A percentile compares a stretch with the other conserved stretches of the same genome.
These are phyloP conservation scores for Trypanosoma vivax DNA, from an alignment of 208 protist genomes.

Conservation along the genomic window DNA sequence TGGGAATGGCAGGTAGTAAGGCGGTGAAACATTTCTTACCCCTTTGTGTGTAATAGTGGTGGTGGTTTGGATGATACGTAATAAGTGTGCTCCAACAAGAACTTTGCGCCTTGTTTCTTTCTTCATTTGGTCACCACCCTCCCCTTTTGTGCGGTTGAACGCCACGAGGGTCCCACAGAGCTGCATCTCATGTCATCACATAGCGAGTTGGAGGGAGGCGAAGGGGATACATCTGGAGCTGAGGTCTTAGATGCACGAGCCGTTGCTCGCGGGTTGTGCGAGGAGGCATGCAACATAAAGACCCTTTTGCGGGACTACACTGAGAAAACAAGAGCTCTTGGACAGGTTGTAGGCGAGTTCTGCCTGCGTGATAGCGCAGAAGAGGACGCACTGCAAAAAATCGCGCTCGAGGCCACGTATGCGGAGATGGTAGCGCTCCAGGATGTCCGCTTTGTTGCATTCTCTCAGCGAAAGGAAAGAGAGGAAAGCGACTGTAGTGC, in stretches of 20 bases:
- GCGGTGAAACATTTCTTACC: too few species aligned
- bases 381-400: slow-evolving; percentile 15
- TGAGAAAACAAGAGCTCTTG: slow-evolving; percentile 16
- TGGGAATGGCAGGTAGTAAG: too few species aligned
- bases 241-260: not conserved
- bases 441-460: slow-evolving; percentile 24
- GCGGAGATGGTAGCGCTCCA: slow-evolving; percentile 20
- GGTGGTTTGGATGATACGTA: too few species aligned
- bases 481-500: not conserved
- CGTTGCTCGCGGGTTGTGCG: not conserved
- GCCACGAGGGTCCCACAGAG: too few species aligned
- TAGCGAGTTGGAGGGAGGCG: not conserved
- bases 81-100: not conserved
- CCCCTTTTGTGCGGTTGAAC: not conserved
- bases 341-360: slow-evolving; percentile 28
- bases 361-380: slow-evolving; percentile 27
- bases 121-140: not conserved
- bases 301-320: slow-evolving; percentile 22
- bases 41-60: too few species aligned
- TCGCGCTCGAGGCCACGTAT: slow-evolving; percentile 15
- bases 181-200: not conserved
- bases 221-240: not conserved
- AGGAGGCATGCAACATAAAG: slow-evolving; percentile 29
- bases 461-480: slow-evolving; percentile 12
- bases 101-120: not conserved